A percentile compares a stretch with the other conserved stretches of the same genome.
Conservation (phyloP, 495 filamentous ascomycete genomes). For the Tuber brumale region DNA sequence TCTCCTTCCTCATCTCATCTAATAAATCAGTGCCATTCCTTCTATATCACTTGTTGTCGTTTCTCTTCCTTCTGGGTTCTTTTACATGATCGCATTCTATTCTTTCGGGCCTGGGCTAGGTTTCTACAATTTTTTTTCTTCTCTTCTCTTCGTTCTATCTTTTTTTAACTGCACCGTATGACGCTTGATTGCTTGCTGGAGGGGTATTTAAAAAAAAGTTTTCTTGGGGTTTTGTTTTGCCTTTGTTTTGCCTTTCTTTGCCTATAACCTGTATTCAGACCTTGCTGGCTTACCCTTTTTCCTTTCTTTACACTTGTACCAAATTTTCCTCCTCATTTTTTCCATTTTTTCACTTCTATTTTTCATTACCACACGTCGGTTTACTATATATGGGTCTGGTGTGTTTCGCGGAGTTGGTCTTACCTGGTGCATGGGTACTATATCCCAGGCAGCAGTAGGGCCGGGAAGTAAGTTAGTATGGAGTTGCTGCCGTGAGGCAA, state of each 20-base stretch:
- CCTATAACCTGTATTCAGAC: neutral
- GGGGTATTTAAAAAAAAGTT: constrained; percentile 17
- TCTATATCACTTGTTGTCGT: neutral
- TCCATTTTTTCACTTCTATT: neutral
- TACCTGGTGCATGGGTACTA: neutral
- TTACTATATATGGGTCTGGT: neutral
- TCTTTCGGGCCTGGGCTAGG: constrained; percentile 22
- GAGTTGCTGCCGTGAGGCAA: neutral
- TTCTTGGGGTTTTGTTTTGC: constrained; percentile 21
- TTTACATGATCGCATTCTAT: constrained; percentile 16
- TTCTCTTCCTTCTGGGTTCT: constrained; percentile 2
- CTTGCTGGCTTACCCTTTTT: neutral
- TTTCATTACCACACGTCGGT: neutral
- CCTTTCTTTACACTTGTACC: neutral
- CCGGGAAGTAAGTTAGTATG: neutral
- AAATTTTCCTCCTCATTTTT: neutral
- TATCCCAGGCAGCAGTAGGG: neutral
- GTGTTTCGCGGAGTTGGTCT: neutral
- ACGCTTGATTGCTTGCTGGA: neutral
- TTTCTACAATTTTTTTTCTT: constrained; percentile 2
- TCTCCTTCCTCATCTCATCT: neutral
- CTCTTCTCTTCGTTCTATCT: neutral
- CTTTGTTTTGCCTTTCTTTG: constrained; percentile 27
- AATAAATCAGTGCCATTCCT: neutral
- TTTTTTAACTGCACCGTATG: neutral